Base-by-base conservation (phyloP, 306 rosid genomes). In the Dalbergia oliveri region DNA sequence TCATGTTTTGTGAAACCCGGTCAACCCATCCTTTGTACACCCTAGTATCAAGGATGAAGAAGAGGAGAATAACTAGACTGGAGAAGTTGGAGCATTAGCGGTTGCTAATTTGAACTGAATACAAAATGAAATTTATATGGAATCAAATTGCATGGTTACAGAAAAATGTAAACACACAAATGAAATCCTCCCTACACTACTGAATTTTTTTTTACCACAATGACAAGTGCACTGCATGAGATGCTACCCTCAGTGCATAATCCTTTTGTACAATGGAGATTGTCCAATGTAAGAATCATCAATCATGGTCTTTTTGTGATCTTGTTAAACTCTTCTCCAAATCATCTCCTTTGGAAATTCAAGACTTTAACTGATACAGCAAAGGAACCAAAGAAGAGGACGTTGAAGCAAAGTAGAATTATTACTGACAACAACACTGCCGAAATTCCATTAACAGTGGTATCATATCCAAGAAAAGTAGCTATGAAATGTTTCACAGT, bases 291-390 rank as follows among this genome's bases (percentile, higher is more conserved):
- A 77, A 8, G 39, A 60, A 16, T 34, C 70, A 49, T 43, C 41
- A 41, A 57, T 35, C 61, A 58, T 56, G 69, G 41, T 16, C 18
- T 47, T 69, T 69, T 43, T 76, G n/a, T 61, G 56, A 43, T 82
- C 54, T 43, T 8, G 2, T 9, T 62, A 60, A 19, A 37, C 67
- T 68, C 72, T 35, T 37, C 31, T 79, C 45, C 4, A 15, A 26
- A 47, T 91, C 83, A 91, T 81, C 93, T 87, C 63, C 13, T 91
- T 81, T 91, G 98, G 66, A 91, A 93, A 77, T 93, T 93, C 75
- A 93, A 80, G 58, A 83, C 7, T 65, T 85, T 88, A 77, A 93
- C 83, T 0, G 98, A 93, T 66, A 84, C 0, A 33, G 90, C 97
- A 81, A 91, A 93, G 53, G 78, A 60, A 6, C 80, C 47, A 65